Evolutionary conservation across 192 early-diverging fungal species (phyloP).

Genomic region (Podochytrium sp.): DNA sequence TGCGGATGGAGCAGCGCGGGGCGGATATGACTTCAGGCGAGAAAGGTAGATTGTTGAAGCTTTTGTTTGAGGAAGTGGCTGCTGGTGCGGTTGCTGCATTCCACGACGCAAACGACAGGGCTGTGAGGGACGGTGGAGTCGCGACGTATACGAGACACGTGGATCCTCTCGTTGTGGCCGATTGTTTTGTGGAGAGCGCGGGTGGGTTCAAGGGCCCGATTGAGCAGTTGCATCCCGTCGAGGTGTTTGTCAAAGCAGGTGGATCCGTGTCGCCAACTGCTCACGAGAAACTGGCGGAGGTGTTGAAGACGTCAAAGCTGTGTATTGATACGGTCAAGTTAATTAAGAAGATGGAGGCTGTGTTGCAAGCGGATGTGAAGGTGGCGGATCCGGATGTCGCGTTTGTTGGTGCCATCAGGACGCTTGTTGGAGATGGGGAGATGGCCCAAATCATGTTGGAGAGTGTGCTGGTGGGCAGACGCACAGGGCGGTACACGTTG

Average conservation of each 20-base stretch:
- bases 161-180: neutral
- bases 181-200: neutral
- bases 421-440: neutral
- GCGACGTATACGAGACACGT: neutral
- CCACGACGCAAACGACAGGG: neutral
- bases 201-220: neutral
- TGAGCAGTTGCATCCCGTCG: neutral
- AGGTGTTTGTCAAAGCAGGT: neutral
- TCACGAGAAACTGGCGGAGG: neutral
- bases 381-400: neutral
- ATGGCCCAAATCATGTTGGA: neutral
- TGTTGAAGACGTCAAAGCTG: neutral
- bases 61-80: neutral
- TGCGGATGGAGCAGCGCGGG: neutral
- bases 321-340: neutral
- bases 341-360: neutral
- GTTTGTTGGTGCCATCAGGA: neutral
- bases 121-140: neutral
- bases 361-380: neutral
- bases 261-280: neutral
- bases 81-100: neutral
- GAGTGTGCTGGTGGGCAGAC: neutral
- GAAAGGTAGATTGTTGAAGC: neutral
- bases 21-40: neutral
- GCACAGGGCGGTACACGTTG: slow-evolving; percentile 16